Evolutionary conservation across 2,329 filamentous ascomycete genomes (phyloP).

Genomic region (Trichoderma endophyticum): DNA sequence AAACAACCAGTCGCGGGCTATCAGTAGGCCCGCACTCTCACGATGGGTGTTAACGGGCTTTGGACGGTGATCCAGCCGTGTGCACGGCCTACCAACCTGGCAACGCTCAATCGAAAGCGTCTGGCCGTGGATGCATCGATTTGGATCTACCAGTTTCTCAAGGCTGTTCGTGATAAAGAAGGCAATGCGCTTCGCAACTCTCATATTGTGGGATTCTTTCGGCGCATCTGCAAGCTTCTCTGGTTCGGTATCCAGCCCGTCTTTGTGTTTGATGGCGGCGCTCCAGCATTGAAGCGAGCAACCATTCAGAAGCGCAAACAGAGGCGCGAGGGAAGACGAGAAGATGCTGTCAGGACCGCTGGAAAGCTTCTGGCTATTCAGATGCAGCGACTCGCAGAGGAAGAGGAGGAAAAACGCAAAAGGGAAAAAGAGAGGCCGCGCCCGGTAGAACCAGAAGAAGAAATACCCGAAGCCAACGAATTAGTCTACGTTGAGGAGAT

Average conservation of each 20-base stretch:
- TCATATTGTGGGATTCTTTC: slow-evolving; percentile 96
- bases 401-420: slow-evolving; percentile 69
- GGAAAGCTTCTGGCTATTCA: slow-evolving; percentile 89
- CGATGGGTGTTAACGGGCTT: slow-evolving; percentile 96
- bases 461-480: slow-evolving; percentile 62
- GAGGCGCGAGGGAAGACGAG: slow-evolving; percentile 79
- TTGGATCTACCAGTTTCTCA: slow-evolving; percentile 99
- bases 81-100: slow-evolving; percentile 91
- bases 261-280: slow-evolving; percentile 97
- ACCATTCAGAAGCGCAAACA: slow-evolving; percentile 78
- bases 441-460: slow-evolving; percentile 47
- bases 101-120: slow-evolving; percentile 92
- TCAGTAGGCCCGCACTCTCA: slow-evolving; percentile 18
- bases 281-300: slow-evolving; percentile 83
- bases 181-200: slow-evolving; percentile 94
- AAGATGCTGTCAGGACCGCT: slow-evolving; percentile 89
- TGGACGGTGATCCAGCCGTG: slow-evolving; percentile 96
- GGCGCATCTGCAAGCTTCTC: slow-evolving; percentile 93
- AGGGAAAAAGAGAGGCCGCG: slow-evolving; percentile 44
- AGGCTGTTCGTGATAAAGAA: slow-evolving; percentile 97
- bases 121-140: slow-evolving; percentile 97
- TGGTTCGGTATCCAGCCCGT: slow-evolving; percentile 96
- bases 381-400: slow-evolving; percentile 86
- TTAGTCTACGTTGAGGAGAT: slow-evolving; percentile 91
- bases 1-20: neutral